A percentile compares a stretch with the other conserved stretches of the same genome.
phyloP scores from a whole-genome alignment of 495 filamentous ascomycete species.

The Podospora conica region DNA sequence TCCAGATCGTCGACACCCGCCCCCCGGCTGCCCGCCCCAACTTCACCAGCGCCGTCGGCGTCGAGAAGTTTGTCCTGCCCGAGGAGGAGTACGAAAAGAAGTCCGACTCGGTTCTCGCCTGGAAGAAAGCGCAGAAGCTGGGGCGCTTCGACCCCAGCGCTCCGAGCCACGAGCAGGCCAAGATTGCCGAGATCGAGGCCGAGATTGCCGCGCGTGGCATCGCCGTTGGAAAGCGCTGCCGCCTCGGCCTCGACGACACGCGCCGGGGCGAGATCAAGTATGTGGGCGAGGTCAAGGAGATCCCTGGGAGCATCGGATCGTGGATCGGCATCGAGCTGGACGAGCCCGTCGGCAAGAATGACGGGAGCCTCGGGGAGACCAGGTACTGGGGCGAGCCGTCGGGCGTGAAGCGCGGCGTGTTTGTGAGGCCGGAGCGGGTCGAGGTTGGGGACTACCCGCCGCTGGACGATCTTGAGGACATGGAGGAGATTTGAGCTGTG shows the following conservation, averaged over 20 bases:
- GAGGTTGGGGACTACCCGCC: slow-evolving; percentile 83
- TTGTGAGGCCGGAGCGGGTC: slow-evolving; percentile 83
- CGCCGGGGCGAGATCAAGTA: slow-evolving; percentile 79
- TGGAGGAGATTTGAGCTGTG: slow-evolving; percentile 70
- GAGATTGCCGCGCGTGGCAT: slow-evolving; percentile 66
- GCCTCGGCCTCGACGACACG: slow-evolving; percentile 57
- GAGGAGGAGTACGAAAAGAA: slow-evolving; percentile 74
- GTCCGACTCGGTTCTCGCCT: slow-evolving; percentile 79
- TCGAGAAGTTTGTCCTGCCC: slow-evolving; percentile 83
- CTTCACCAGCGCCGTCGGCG: slow-evolving; percentile 68
- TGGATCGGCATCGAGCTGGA: slow-evolving; percentile 86
- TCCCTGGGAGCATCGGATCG: slow-evolving; percentile 62
- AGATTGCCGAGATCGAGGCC: slow-evolving; percentile 54
- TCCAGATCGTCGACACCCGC: slow-evolving; percentile 72
- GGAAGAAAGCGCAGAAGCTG: slow-evolving; percentile 86
- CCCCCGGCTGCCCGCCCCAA: slow-evolving; percentile 65
- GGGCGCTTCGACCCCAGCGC: slow-evolving; percentile 91
- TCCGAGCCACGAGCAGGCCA: slow-evolving; percentile 61
- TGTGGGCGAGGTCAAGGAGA: slow-evolving; percentile 74
- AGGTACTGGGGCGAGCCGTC: slow-evolving; percentile 66
- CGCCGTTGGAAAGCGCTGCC: slow-evolving; percentile 56
- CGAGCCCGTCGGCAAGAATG: slow-evolving; percentile 85
- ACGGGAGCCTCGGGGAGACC: slow-evolving; percentile 72
- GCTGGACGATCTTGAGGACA: slow-evolving; percentile 68
- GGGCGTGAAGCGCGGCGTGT: slow-evolving; percentile 67